Base-by-base conservation (phyloP, 352 stramenopile genomes). In the Globisporangium okanoganense region DNA sequence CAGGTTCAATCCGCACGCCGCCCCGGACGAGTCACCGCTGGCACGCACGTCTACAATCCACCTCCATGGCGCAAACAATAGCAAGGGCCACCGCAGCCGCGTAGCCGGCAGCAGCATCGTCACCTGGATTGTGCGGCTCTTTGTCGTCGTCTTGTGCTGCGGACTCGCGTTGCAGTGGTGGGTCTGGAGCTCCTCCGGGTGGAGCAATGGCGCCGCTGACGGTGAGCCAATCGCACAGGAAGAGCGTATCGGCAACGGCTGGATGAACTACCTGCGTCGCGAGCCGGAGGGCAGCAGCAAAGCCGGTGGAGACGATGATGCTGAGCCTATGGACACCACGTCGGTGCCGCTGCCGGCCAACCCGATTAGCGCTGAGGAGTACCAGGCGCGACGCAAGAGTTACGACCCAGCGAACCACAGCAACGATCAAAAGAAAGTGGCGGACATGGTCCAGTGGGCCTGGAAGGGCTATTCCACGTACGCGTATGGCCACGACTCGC, bases 391-490 rank as follows among this genome's bases (percentile, higher is more conserved):
- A 27, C 67, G 80, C 22, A 35, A 69, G 40, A 69, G 67, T 3
- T 88, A 84, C 56, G 64, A 85, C 36, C 66, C 81, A n/a, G 57
- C 70, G 9, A 44, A 53, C 20, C 80, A 92, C 60, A 89, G 60
- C 29, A 61, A 59, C 3, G 81, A 90, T 50, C 82, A 90, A 61
- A 71, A 70, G 24, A 65, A 85, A 51, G 83, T 91, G 44, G 76
- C 62, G 2, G 70, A 73, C 16, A 90, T 90, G 79, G 65, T 90
- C 43, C 64, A 75, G 29, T 93, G 83, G 83, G 83, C 83, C n/a
- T 93, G 83, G 83, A 79, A 88, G 56, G 83, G 76, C 13, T 93
- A 93, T 62, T 75, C 82, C 31, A 76, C 71, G 10, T 78, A 87
- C 50, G 83, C 83, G 13, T 93, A 87, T 41, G 79, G 83, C 52